Percentiles rank a stretch among this genome's conserved stretches.
Evolutionary conservation across 2,329 filamentous ascomycete genomes (phyloP).

Genomic region (Pseudophaeomoniella oleicola): DNA sequence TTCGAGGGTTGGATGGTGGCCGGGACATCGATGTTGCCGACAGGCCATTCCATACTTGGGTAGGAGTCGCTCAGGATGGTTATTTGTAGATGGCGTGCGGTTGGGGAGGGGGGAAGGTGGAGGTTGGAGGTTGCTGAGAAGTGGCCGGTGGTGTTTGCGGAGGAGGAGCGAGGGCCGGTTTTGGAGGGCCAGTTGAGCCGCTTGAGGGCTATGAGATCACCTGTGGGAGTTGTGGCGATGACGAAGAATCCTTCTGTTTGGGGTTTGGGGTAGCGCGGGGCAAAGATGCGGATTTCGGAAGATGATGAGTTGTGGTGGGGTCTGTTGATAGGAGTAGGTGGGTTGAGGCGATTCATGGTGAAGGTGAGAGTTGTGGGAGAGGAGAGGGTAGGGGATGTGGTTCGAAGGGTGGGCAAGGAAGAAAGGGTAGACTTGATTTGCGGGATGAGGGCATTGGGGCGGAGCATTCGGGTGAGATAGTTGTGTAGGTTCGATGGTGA

Average conservation of each 20-base stretch:
- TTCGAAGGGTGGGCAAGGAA: slow-evolving; percentile 48
- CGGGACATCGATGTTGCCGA: slow-evolving; percentile 34
- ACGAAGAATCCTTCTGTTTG: slow-evolving; percentile 93
- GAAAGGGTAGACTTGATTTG: slow-evolving; percentile 41
- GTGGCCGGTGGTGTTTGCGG: slow-evolving; percentile 20
- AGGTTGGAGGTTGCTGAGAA: slow-evolving; percentile 8
- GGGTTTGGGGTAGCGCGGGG: slow-evolving; percentile 81
- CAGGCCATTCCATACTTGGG: slow-evolving; percentile 53
- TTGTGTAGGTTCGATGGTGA: slow-evolving; percentile 7
- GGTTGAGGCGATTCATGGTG: slow-evolving; percentile 51
- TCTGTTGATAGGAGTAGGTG: slow-evolving; percentile 25
- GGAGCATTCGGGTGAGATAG: slow-evolving; percentile 12
- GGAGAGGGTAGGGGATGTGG: slow-evolving; percentile 22
- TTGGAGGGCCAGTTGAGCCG: slow-evolving; percentile 56
- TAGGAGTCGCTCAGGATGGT: slow-evolving; percentile 79
- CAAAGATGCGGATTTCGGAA: slow-evolving; percentile 63
- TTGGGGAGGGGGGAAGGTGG: slow-evolving; percentile 22
- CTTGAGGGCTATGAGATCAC: slow-evolving; percentile 78
- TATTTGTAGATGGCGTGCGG: slow-evolving; percentile 63
- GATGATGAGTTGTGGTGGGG: slow-evolving; percentile 29
- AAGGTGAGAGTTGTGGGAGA: slow-evolving; percentile 24
- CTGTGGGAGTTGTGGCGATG: slow-evolving; percentile 44
- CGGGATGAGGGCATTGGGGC: slow-evolving; percentile 12
- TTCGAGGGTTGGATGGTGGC: background rate
- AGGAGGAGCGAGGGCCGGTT: slow-evolving; percentile 16